These are phyloP conservation scores for Aspergillus fumigatiaffinis DNA, from an alignment of 2,329 filamentous ascomycete genomes.

Conservation along the genomic window DNA sequence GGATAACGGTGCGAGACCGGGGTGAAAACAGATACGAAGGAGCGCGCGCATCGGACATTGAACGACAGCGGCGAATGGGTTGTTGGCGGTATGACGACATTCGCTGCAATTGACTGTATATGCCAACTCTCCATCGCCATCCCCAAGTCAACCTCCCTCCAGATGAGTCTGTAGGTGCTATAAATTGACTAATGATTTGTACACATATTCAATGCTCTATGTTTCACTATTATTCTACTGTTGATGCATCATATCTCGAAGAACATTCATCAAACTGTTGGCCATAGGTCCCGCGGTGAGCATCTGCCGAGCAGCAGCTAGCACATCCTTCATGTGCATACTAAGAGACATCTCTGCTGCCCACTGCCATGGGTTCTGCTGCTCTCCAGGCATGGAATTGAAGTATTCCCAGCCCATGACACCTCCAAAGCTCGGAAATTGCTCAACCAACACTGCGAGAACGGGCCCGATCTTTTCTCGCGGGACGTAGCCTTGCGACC, in stretches of 20 bases:
- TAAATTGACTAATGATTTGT: neutral
- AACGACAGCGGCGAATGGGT: neutral
- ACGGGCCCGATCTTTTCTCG: slow-evolving; percentile 56
- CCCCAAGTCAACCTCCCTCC: neutral
- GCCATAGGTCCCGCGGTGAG: slow-evolving; percentile 26
- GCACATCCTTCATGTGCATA: slow-evolving; percentile 41
- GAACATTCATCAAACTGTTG: slow-evolving; percentile 26
- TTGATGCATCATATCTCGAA: slow-evolving; percentile 28
- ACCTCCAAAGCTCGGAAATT: slow-evolving; percentile 71
- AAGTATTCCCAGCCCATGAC: slow-evolving; percentile 97
- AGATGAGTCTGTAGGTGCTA: neutral
- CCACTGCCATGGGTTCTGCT: slow-evolving; percentile 70
- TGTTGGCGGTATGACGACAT: slow-evolving; percentile 6
- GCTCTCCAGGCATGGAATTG: slow-evolving; percentile 67
- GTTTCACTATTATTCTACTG: slow-evolving; percentile 6
- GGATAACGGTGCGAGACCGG: neutral
- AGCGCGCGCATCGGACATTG: neutral
- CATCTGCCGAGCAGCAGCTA: slow-evolving; percentile 30
- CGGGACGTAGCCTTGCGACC: slow-evolving; percentile 59
- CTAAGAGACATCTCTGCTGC: slow-evolving; percentile 61
- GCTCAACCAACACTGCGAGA: slow-evolving; percentile 53
- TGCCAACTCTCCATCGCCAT: neutral
- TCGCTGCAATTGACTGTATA: neutral
- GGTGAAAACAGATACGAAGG: neutral
- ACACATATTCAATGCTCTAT: neutral